Evolutionary conservation across 2,329 filamentous ascomycete species (phyloP).

Genomic region (Fusarium xylarioides): DNA sequence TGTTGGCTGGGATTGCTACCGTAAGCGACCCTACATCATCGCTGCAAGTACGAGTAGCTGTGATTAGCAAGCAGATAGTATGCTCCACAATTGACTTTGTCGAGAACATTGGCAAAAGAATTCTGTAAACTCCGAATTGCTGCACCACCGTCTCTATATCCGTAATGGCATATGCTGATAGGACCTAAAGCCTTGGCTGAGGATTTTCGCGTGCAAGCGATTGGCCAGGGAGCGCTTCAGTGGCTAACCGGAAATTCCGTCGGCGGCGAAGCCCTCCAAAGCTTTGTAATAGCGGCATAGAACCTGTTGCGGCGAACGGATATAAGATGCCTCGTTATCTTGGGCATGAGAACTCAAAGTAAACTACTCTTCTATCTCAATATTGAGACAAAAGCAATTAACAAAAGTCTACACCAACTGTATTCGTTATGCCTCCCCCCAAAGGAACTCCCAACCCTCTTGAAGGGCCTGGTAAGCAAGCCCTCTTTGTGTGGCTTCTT

Average conservation of each 20-base stretch:
- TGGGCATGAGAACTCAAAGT: not conserved
- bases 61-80: no score
- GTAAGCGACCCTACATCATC: not conserved
- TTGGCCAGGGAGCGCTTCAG: not conserved
- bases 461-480: slow-evolving; percentile 3
- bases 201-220: not conserved
- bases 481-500: rapidly evolving
- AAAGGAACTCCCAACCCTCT: slow-evolving; percentile 9
- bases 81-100: not conserved
- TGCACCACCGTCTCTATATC: not conserved
- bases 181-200: not conserved
- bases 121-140: not conserved
- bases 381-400: no score
- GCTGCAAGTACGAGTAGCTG: not conserved
- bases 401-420: not conserved
- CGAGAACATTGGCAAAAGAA: not conserved
- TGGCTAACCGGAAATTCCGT: slow-evolving; percentile 3
- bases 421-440: slow-evolving; percentile 1
- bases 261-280: not conserved
- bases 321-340: not conserved
- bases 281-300: not conserved
- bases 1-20: not conserved
- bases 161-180: not conserved
- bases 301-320: rapidly evolving
- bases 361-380: not conserved